Evolutionary conservation across 805 yeast genomes (phyloP).

Genomic region (Saccharomycopsis fibuligera): DNA sequence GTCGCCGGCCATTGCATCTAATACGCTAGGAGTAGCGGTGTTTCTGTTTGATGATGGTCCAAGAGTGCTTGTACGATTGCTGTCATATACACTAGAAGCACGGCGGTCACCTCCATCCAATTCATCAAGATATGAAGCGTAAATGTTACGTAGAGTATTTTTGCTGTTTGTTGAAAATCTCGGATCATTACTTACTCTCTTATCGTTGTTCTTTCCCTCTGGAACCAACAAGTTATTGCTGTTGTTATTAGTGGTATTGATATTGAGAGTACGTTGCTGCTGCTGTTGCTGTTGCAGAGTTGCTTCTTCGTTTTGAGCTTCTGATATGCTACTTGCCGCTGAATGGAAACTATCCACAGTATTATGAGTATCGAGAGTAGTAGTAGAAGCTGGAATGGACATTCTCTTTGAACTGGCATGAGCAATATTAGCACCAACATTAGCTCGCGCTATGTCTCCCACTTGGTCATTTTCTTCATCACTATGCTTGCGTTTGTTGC

Average conservation of each 20-base stretch:
- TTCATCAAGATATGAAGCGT: slow-evolving; percentile 12
- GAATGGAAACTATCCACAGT: slow-evolving; percentile 19
- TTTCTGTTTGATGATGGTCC: slow-evolving; percentile 11
- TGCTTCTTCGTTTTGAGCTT: neutral
- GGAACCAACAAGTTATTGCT: neutral
- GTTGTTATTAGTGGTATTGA: no score
- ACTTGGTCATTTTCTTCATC: slow-evolving; percentile 16
- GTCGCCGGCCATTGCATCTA: slow-evolving; percentile 3
- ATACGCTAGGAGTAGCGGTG: slow-evolving; percentile 16
- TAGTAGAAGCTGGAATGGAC: slow-evolving; percentile 6
- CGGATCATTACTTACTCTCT: neutral
- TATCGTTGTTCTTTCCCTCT: neutral
- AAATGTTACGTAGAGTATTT: slow-evolving; percentile 15
- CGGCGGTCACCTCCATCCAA: slow-evolving; percentile 1
- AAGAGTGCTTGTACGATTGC: slow-evolving; percentile 13
- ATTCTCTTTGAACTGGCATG: slow-evolving; percentile 2
- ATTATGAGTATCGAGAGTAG: slow-evolving; percentile 14
- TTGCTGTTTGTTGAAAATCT: slow-evolving; percentile 5
- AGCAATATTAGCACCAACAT: neutral
- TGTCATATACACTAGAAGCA: slow-evolving; percentile 12
- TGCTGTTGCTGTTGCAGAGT: neutral
- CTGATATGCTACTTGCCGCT: slow-evolving; percentile 16
- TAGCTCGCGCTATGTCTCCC: no score
- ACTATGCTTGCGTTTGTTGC: neutral
- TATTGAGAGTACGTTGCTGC: no score